Base-by-base conservation (phyloP, 441 rosid species). In the Adansonia gregorii region DNA sequence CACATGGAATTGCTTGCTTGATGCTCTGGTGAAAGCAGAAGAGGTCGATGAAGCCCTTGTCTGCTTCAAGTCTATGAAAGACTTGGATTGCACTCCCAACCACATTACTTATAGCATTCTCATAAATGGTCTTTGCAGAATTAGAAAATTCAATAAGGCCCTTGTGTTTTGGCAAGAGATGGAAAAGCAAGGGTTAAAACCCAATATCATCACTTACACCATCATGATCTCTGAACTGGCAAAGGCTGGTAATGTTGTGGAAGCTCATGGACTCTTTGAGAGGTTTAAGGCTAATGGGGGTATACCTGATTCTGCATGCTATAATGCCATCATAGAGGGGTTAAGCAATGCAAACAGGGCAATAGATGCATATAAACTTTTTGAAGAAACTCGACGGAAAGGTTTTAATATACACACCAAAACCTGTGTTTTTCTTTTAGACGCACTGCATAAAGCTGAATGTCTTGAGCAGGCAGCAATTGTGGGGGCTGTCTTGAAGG, bases 151-250 rank as follows among this genome's bases (percentile, higher is more conserved):
- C 82, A 94, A 90, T 84, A 95, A 95, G 87, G 99, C 98, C 74
- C 91, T 94, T 81, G 99, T 92, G 22, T 89, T 87, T 83, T 95
- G 98, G 99, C 99, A 95, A 89, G 98, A 95, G 90, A 94, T 95
- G 97, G 92, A 83, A 82, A 92, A 90, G 81, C 89, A 85, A 74
- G 93, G 92, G 55, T 81, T 94, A 80, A 86, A 89, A 85, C 97
- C 97, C 10, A 87, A 87, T 70, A 54, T 82, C n/a, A 86, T 88
- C 78, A 89, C 94, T 24, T 95, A 90, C 88, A 95, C 93, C 24
- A 90, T 90, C 51, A 95, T 94, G 97, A 89, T 95, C 35, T 85
- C 93, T 0, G 97, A 95, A 72, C 98, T 94, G 48, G 92, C 98
- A n/a, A 95, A 88, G 82, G 97, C 93, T 69, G 99, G 99, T 78